Base-by-base conservation (phyloP, 345 rosid genomes). In the Hypericum androsaemum region DNA sequence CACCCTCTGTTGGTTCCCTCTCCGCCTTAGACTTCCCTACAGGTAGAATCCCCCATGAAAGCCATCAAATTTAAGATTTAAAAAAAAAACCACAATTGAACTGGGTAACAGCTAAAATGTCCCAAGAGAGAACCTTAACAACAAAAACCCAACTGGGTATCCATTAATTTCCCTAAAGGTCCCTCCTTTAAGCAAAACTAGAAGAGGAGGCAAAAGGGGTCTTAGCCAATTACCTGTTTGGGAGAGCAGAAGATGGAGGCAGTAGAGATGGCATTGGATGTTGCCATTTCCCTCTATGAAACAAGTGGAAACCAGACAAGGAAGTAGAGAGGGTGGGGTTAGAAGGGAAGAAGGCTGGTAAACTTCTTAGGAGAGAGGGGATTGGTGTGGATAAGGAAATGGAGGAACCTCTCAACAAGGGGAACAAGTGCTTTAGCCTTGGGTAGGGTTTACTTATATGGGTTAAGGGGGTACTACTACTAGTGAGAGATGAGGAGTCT, bases 191-290 rank as follows among this genome's bases (percentile, higher is more conserved):
- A 12, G 15, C 2, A 22, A 43, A 44, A 51, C 12, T 12, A 17
- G 8, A 7, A 22, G 5, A 32, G 7, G 45, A 11, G 7, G 0
- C 39, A 16, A 17, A 16, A 12, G 12, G 13, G 9, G 32, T 15
- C 6, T 1, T 39, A 37, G 32, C n/a, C n/a, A n/a, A n/a, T n/a
- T 16, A 84, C 96, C 94, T 84, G 86, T 52, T 70, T 82, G 47
- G 86, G 77, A 49, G 84, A 72, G 76, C 86, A 80, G 60, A 88
- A 66, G 15, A 82, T 63, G 45, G 86, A 84, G 14, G 88, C 82
- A 0, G 86, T 70, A 10, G 83, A 78, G 28, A 88, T 72, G 52
- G 90, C 88, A 61, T 82, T 82, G 13, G 94, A 83, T 1, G 90
- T 80, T 10, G 94, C 90, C 96, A 88, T 88, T 60, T 50, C 32